These are phyloP conservation scores for Yamadazyma scolyti DNA, from an alignment of 805 yeast genomes.

Conservation along the genomic window DNA sequence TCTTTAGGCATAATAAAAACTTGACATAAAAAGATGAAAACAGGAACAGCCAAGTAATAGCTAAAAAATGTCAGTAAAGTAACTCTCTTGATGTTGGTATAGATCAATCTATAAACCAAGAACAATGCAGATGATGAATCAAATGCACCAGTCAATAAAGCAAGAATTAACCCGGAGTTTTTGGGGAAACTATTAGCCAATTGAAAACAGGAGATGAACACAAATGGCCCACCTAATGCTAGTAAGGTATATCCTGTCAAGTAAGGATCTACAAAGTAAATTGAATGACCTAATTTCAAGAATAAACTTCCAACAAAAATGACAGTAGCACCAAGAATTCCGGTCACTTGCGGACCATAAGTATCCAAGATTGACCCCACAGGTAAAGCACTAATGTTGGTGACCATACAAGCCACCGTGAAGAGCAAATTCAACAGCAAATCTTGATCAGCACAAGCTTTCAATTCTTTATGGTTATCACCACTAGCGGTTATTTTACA, in stretches of 20 bases:
- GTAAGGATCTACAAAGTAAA: constrained; percentile 55
- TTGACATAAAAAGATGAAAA: constrained; percentile 73
- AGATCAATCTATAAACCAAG: constrained; percentile 64
- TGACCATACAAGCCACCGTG: constrained; percentile 80
- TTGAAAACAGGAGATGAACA: constrained; percentile 86
- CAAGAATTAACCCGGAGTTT: constrained; percentile 75
- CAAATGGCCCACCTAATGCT: constrained; percentile 93
- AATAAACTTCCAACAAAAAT: constrained; percentile 53
- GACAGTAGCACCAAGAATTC: constrained; percentile 64
- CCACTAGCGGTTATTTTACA: constrained; percentile 38
- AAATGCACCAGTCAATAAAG: constrained; percentile 88
- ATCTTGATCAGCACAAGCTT: constrained; percentile 70
- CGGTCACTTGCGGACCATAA: constrained; percentile 78
- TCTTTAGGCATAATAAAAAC: constrained; percentile 73
- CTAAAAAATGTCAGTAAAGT: constrained; percentile 60
- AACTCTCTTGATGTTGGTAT: constrained; percentile 41
- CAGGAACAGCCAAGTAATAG: constrained; percentile 67
- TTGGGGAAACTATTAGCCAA: constrained; percentile 80
- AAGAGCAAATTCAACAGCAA: constrained; percentile 77
- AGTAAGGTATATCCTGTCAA: constrained; percentile 68
- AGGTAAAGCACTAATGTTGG: constrained; percentile 77
- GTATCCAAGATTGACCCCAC: constrained; percentile 79
- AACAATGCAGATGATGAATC: constrained; percentile 91
- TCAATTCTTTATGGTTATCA: constrained; percentile 3
- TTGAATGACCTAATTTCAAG: constrained; percentile 36